Conservation (phyloP, 1,139 yeast genomes). For the Kluyveromyces sp. region DNA sequence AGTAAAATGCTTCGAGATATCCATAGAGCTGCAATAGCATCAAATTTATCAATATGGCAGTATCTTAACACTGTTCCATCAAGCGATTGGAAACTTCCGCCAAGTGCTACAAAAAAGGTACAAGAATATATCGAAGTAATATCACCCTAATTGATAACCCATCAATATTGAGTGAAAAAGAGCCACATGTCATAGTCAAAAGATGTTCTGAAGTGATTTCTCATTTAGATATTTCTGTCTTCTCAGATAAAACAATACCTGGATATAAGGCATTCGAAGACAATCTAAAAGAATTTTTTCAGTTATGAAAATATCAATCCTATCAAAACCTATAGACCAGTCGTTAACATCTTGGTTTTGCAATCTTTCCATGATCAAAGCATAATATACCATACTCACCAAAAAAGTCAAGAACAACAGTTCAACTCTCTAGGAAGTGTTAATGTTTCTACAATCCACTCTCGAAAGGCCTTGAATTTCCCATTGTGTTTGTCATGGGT, state of each 20-base stretch:
- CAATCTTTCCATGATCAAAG: conserved; percentile 41
- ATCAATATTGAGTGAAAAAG: neutral
- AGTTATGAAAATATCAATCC: conserved; percentile 23
- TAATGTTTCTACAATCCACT: conserved; percentile 57
- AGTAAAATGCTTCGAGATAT: conserved; percentile 17
- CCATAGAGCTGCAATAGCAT: conserved; percentile 12
- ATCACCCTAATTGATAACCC: conserved; percentile 7
- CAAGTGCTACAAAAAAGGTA: conserved; percentile 14
- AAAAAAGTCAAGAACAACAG: conserved; percentile 10
- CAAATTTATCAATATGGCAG: conserved; percentile 20
- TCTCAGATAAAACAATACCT: conserved; percentile 8
- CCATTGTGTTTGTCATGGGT: conserved; percentile 53
- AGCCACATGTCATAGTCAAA: conserved; percentile 13
- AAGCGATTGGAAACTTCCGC: conserved; percentile 13
- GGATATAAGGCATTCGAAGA: conserved; percentile 12
- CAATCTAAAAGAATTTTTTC: conserved; percentile 27
- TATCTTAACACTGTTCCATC: conserved; percentile 13
- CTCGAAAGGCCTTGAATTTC: conserved; percentile 71
- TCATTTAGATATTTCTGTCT: conserved; percentile 11
- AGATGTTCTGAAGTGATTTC: conserved; percentile 11
- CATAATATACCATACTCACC: conserved; percentile 23
- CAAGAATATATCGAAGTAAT: conserved; percentile 9
- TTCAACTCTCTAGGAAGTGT: conserved; percentile 28
- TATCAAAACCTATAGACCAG: conserved; percentile 15
- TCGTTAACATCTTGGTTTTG: conserved; percentile 35